These are phyloP conservation scores for Boletus bicolor DNA, from an alignment of 768 basidiomycete genomes.

Conservation along the genomic window DNA sequence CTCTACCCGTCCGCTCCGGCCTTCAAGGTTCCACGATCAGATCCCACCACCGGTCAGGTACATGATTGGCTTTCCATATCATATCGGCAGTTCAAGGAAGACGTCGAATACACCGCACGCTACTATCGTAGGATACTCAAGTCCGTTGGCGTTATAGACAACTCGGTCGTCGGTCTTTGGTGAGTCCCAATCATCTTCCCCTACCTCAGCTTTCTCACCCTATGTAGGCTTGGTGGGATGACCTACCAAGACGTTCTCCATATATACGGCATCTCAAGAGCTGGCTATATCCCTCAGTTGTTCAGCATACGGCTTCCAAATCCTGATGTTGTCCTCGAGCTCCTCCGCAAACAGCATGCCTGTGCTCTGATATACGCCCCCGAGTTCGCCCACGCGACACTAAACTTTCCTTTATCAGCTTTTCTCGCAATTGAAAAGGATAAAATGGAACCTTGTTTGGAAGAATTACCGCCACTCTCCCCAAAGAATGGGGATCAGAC, in stretches of 20 bases:
- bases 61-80: slow-evolving; percentile 59
- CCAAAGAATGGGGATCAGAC: slow-evolving; percentile 38
- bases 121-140: slow-evolving; percentile 58
- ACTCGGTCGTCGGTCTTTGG: slow-evolving; percentile 74
- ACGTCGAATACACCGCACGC: slow-evolving; percentile 63
- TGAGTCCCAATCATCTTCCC: slow-evolving; percentile 33
- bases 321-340: slow-evolving; percentile 65
- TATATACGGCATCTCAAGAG: slow-evolving; percentile 71
- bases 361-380: slow-evolving; percentile 63
- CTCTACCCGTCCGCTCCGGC: slow-evolving; percentile 48
- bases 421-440: slow-evolving; percentile 44
- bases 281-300: slow-evolving; percentile 74
- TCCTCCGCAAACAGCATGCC: slow-evolving; percentile 60
- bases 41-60: slow-evolving; percentile 41
- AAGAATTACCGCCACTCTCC: slow-evolving; percentile 44
- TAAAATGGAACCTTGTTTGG: slow-evolving; percentile 35
- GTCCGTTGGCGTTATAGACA: slow-evolving; percentile 42
- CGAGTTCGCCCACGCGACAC: slow-evolving; percentile 46
- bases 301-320: slow-evolving; percentile 78
- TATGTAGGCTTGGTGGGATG: slow-evolving; percentile 65
- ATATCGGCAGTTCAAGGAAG: slow-evolving; percentile 58
- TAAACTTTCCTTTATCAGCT: slow-evolving; percentile 45
- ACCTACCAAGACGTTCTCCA: slow-evolving; percentile 68
- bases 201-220: slow-evolving; percentile 8
- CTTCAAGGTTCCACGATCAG: slow-evolving; percentile 57